phyloP scores from a whole-genome alignment of 2,329 filamentous ascomycete species.

The Reticulascus tulasneorum region DNA sequence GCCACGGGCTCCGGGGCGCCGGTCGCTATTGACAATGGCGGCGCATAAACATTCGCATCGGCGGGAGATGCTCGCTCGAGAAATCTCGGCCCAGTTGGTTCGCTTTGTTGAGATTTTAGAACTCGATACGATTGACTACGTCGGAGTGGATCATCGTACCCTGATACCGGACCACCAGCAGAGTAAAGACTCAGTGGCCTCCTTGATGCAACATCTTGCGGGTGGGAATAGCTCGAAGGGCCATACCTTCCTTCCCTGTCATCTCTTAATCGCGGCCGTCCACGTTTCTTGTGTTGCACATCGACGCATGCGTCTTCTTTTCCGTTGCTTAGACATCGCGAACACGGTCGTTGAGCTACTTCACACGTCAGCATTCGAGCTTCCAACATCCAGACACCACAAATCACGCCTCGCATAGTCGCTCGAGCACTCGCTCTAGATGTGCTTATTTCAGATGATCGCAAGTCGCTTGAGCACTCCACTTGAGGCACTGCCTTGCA shows the following conservation, averaged over 20 bases:
- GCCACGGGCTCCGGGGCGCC: slow-evolving; percentile 49
- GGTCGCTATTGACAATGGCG: slow-evolving; percentile 36
- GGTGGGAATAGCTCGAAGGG: slow-evolving; percentile 40
- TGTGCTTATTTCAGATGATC: too few relatives aligned
- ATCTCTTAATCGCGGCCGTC: slow-evolving; percentile 72
- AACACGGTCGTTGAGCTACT: slow-evolving; percentile 71
- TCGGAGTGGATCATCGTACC: slow-evolving; percentile 43
- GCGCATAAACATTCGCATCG: slow-evolving; percentile 46
- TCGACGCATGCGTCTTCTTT: slow-evolving; percentile 79
- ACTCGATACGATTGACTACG: slow-evolving; percentile 47
- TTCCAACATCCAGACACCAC: too few relatives aligned
- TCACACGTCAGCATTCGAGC: slow-evolving; percentile 1
- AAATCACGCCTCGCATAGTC: too few relatives aligned
- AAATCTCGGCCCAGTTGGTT: slow-evolving; percentile 44
- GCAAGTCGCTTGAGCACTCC: too few relatives aligned
- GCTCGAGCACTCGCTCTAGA: too few relatives aligned
- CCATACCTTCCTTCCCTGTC: slow-evolving; percentile 61
- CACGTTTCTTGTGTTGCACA: slow-evolving; percentile 82
- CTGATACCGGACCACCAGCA: slow-evolving; percentile 35
- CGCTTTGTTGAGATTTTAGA: slow-evolving; percentile 50
- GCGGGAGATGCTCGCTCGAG: slow-evolving; percentile 45
- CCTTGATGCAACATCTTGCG: slow-evolving; percentile 41
- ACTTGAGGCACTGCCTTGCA: too few relatives aligned
- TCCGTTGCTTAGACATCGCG: slow-evolving; percentile 71
- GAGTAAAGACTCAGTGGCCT: slow-evolving; percentile 50